Evolutionary conservation across 306 rosid species (phyloP).

Genomic region (Abrus pulchellus): DNA sequence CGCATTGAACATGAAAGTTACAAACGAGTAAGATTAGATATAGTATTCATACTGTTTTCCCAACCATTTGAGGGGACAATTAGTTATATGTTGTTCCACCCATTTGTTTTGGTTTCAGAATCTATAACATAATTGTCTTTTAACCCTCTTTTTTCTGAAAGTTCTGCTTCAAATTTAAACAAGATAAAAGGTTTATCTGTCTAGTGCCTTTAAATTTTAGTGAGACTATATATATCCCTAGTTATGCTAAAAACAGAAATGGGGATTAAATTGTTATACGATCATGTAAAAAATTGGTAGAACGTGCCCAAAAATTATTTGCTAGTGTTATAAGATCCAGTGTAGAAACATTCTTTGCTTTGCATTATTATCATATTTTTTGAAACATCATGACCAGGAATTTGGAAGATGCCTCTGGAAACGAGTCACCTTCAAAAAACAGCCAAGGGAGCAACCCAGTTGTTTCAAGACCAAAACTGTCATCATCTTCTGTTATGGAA

Average conservation of each 20-base stretch:
- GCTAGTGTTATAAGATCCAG: not conserved
- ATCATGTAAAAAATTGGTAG: not conserved
- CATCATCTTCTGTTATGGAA: constrained; percentile 51
- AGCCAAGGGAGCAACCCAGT: constrained; percentile 47
- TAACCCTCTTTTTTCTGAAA: not conserved
- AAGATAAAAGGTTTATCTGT: not conserved
- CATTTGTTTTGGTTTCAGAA: not conserved
- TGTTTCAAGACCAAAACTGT: constrained; percentile 60
- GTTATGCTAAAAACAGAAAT: constrained; percentile 11
- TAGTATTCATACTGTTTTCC: not conserved
- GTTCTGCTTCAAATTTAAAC: constrained; percentile 26
- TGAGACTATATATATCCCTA: constrained; percentile 13
- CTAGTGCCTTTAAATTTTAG: not conserved
- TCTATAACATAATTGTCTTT: not conserved
- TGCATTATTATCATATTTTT: not conserved
- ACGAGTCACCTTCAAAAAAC: constrained; percentile 66
- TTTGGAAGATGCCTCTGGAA: constrained; percentile 63
- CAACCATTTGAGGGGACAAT: not conserved
- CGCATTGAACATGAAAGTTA: not conserved
- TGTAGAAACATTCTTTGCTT: not conserved
- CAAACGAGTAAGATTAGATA: constrained; percentile 4
- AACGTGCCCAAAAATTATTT: not conserved
- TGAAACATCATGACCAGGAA: constrained; percentile 58
- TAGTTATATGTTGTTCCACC: constrained; percentile 5
- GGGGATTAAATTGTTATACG: constrained; percentile 2